Conservation (phyloP, 148 eudicot species). For the Polygonum maritimum region DNA sequence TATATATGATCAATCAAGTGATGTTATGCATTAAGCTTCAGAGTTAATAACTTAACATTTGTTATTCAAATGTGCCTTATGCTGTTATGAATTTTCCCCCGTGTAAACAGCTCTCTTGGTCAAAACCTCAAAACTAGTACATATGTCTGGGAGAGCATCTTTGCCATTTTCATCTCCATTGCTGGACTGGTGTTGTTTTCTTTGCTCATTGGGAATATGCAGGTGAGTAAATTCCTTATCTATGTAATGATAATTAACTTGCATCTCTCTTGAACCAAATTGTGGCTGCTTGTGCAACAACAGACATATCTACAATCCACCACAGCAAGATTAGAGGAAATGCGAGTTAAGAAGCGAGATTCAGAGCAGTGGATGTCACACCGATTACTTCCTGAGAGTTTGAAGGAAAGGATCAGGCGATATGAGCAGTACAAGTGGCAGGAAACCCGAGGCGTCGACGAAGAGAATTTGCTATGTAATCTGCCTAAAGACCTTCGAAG, state of each 20-base stretch:
- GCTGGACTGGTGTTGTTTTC: slow-evolving; percentile 82
- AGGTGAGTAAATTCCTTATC: slow-evolving; percentile 35
- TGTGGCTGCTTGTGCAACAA: slow-evolving; percentile 39
- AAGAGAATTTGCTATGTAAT: slow-evolving; percentile 57
- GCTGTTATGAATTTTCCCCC: not conserved
- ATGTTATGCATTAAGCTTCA: not conserved
- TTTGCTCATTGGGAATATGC: slow-evolving; percentile 94
- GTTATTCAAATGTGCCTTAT: not conserved
- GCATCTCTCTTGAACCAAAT: not conserved
- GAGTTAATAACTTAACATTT: not conserved
- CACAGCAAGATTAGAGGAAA: slow-evolving; percentile 83
- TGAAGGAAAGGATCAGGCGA: slow-evolving; percentile 83
- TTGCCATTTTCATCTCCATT: slow-evolving; percentile 74
- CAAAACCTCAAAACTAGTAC: slow-evolving; percentile 82
- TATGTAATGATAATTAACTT: not conserved
- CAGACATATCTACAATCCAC: slow-evolving; percentile 94
- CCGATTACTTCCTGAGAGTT: slow-evolving; percentile 67
- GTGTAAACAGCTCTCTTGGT: slow-evolving; percentile 63
- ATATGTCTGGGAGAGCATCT: slow-evolving; percentile 67
- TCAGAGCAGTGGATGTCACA: slow-evolving; percentile 97
- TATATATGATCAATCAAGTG: not conserved
- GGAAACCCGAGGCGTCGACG: slow-evolving; percentile 91
- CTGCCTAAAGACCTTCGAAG: slow-evolving; percentile 93
- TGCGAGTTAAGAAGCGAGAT: slow-evolving; percentile 87
- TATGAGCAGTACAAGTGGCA: slow-evolving; percentile 95